Conservation (phyloP, 306 rosid genomes). For the Sechiopsis laciniata region DNA sequence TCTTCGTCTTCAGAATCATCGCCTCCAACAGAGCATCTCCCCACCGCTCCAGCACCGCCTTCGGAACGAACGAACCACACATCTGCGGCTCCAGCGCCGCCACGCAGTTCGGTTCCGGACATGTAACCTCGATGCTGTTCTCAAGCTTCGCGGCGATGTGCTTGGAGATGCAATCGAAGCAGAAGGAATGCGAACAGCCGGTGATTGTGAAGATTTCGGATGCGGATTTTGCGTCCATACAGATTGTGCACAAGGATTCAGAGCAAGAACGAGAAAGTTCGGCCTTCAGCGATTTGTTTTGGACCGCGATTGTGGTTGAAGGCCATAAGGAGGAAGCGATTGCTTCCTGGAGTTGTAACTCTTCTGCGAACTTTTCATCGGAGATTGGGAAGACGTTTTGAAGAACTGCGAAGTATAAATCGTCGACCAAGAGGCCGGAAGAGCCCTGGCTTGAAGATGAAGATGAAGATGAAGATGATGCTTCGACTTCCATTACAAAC, state of each 20-base stretch:
- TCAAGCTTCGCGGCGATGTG: conserved; percentile 44
- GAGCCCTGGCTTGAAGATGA: not conserved
- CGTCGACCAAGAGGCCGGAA: conserved; percentile 32
- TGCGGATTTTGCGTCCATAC: conserved; percentile 39
- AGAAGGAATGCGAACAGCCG: conserved; percentile 44
- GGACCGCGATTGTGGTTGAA: not conserved
- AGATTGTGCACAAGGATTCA: conserved; percentile 35
- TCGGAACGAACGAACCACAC: conserved; percentile 35
- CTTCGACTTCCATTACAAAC: not conserved
- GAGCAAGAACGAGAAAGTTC: conserved; percentile 19
- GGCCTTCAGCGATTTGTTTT: not conserved
- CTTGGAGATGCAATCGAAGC: conserved; percentile 36
- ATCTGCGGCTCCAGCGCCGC: conserved; percentile 37
- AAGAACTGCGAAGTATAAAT: conserved; percentile 53
- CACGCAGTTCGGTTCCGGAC: conserved; percentile 49
- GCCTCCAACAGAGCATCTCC: conserved; percentile 43
- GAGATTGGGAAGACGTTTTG: conserved; percentile 48
- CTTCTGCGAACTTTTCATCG: conserved; percentile 30
- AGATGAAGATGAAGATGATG: not conserved
- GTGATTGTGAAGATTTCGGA: conserved; percentile 38
- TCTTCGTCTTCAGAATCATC: conserved; percentile 31
- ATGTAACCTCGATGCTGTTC: conserved; percentile 38
- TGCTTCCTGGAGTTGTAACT: conserved; percentile 48
- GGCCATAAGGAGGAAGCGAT: conserved; percentile 36
- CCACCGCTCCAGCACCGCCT: conserved; percentile 55